Base-by-base conservation (phyloP, 306 rosid genomes). In the Betula pendula region DNA sequence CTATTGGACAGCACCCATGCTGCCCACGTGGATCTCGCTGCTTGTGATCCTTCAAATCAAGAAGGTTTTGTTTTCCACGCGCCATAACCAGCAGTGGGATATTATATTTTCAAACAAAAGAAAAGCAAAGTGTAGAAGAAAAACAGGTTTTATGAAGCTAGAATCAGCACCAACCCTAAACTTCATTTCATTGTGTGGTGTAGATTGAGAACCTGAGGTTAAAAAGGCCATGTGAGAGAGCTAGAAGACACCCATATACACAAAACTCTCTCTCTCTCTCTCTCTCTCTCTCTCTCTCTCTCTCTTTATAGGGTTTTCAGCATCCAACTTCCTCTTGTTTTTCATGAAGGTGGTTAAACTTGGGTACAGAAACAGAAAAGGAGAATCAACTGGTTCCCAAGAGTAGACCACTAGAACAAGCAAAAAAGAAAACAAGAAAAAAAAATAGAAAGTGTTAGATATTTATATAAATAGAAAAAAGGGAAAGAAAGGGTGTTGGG, bases 121-220 rank as follows among this genome's bases (percentile, higher is more conserved):
- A 76, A 70, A 52, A 63, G 72, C 35, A 42, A 71, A 77, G 82
- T 63, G 68, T 73, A 52, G 9, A 65, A 72, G 68, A 78, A 76
- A 85, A 77, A 73, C 85, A 76, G 67, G 3, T 83, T 76, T 71
- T 81, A 86, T 80, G 89, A 86, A 87, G 87, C 27, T n/a, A 38
- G 94, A 87, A 90, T 81, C 72, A 86, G 76, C 81, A 70, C 84
- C 84, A 92, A 80, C 90, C 94, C 94, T 84, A 84, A 72, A 68
- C 82, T 80, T 15, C 73, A 52, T 78, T 70, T 56, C 82, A 79
- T 82, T 75, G 81, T 77, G 77, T 75, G 81, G 89, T 78, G 80
- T 68, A 82, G 81, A 73, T 78, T 75, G 73, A 45, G 79, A 84
- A 79, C 76, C 79, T 71, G 33, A 81, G 84, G 86, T 80, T 85